phyloP scores from a whole-genome alignment of 495 filamentous ascomycete species.

The Mycothermus thermophilus region DNA sequence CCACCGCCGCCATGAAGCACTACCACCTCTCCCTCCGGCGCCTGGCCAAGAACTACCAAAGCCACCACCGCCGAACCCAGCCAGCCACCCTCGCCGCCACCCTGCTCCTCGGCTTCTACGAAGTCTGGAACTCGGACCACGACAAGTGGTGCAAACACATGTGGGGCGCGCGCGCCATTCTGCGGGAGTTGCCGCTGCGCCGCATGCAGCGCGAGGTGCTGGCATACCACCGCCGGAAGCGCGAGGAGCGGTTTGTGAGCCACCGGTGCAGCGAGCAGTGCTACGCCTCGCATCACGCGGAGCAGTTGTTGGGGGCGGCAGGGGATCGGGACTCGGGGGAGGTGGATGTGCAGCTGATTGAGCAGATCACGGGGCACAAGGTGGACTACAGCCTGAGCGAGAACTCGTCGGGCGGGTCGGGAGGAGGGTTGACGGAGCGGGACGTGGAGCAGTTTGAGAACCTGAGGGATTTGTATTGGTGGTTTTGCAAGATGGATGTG shows the following conservation, averaged over 20 bases:
- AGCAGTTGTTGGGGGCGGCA: too few species aligned
- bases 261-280: slow-evolving; percentile 11
- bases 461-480: slow-evolving; percentile 87
- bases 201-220: slow-evolving; percentile 54
- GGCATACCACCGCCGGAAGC: slow-evolving; percentile 35
- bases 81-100: slow-evolving; percentile 77
- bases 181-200: slow-evolving; percentile 69
- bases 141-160: slow-evolving; percentile 91
- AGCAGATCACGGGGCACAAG: slow-evolving; percentile 22
- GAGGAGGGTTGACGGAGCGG: slow-evolving; percentile 37
- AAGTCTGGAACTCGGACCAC: slow-evolving; percentile 89
- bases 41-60: slow-evolving; percentile 58
- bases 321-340: slow-evolving; percentile 11
- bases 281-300: slow-evolving; percentile 10
- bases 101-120: slow-evolving; percentile 81
- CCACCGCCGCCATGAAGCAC: slow-evolving; percentile 74
- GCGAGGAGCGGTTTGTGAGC: slow-evolving; percentile 15
- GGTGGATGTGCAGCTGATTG: slow-evolving; percentile 25
- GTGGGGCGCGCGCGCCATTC: slow-evolving; percentile 65
- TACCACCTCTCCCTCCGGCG: slow-evolving; percentile 76
- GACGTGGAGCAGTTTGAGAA: slow-evolving; percentile 69
- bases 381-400: slow-evolving; percentile 21
- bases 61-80: slow-evolving; percentile 56
- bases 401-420: slow-evolving; percentile 1
- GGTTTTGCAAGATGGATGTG: slow-evolving; percentile 86